Percentiles rank a stretch among this genome's conserved stretches.
phyloP scores from a whole-genome alignment of 306 rosid genomes.

The Fragaria vesca region DNA sequence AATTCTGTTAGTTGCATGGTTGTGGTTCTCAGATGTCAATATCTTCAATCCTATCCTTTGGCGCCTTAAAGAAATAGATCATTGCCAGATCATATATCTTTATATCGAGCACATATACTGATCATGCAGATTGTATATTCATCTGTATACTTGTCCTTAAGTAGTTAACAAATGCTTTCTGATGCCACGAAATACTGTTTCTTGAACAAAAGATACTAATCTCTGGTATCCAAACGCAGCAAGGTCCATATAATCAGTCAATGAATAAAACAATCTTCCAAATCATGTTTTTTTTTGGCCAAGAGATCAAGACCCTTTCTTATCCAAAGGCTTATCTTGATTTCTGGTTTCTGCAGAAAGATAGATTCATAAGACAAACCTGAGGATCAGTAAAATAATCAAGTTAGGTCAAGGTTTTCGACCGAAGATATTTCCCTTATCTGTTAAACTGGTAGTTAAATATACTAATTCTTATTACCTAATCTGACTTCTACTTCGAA shows the following conservation, averaged over 20 bases:
- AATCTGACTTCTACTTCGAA: neutral
- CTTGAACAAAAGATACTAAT: neutral
- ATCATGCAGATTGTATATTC: constrained; percentile 2
- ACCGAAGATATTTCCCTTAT: neutral
- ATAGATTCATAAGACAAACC: neutral
- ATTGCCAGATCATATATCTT: neutral
- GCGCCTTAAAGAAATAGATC: neutral
- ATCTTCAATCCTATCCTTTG: neutral
- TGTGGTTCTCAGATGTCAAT: constrained; percentile 10
- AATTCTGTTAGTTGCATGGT: neutral
- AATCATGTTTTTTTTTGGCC: neutral
- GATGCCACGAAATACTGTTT: constrained; percentile 1
- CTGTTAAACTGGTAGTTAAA: neutral
- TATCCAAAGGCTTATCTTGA: neutral
- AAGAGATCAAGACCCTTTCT: neutral
- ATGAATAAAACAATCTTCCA: constrained; percentile 11
- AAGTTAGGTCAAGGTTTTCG: constrained; percentile 3
- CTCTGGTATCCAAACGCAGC: constrained; percentile 9
- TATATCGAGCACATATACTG: neutral
- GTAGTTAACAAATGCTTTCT: neutral
- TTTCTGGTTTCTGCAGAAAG: constrained; percentile 2
- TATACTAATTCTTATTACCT: neutral
- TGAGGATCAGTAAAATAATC: neutral
- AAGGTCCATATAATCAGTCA: constrained; percentile 7
- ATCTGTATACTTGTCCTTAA: neutral